Base-by-base conservation (phyloP, 2,329 filamentous ascomycete genomes). In the Metarhizium brunneum region DNA sequence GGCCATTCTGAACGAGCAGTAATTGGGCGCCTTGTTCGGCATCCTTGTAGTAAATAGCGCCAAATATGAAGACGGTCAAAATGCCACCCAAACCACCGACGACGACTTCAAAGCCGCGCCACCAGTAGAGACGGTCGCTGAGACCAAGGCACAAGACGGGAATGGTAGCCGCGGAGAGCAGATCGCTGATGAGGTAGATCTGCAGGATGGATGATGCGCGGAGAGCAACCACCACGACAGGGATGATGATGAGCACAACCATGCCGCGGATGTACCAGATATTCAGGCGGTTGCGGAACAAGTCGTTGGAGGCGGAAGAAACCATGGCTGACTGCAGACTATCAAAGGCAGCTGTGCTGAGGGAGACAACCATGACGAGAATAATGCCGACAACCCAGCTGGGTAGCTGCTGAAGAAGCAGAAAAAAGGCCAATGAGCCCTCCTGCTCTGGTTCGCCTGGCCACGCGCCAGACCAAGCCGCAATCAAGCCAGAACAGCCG, bases 321-420 rank as follows among this genome's bases (percentile, higher is more conserved):
- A 92, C 86, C 85, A 94, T 91, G 62, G 89, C 87, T 2, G 85
- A 87, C 71, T 92, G 90, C 42, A 92, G 77, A 59, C 81, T 87
- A 74, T 94, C 89, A 60, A 94, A 92, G 0, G 88, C 84, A 0
- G 89, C 85, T 2, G 86, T 90, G 64, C 83, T 88, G 53, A 94
- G 80, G 10, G 83, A 82, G 36, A 92, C 82, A 1, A 88, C 83
- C 87, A 94, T 91, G 66, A 92, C 84, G 10, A 94, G 76, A 0
- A 92, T 82, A 60, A 94, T 81, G 54, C 88, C 88, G 2, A 94
- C 81, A n/a, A 91, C 87, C 89, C 89, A 94, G 55, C 72, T 77
- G 0, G 89, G 89, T 2, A 94, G 80, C 61, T 83, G 77, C 60
- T 84, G 79, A 10, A 94, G 81, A 6, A 94, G 76, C 32, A 86